A percentile compares a stretch with the other conserved stretches of the same genome.
These are phyloP conservation scores for Dujonia santamariae DNA, from an alignment of 1,139 yeast genomes.

Conservation along the genomic window DNA sequence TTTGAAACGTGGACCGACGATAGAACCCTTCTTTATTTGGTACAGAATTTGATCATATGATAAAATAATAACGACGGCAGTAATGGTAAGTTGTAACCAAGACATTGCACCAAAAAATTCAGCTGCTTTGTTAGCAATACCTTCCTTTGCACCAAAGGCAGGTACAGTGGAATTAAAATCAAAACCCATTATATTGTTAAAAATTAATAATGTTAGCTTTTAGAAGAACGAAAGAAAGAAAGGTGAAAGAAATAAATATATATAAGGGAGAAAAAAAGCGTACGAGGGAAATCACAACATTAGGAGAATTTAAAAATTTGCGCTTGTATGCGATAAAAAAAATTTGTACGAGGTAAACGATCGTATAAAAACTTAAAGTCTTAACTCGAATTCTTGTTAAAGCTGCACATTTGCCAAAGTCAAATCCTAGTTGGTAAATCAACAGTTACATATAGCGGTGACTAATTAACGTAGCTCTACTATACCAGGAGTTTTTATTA, in stretches of 20 bases:
- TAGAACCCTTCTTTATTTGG: slow-evolving; percentile 73
- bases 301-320: neutral
- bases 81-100: slow-evolving; percentile 53
- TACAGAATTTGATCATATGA: slow-evolving; percentile 81
- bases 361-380: neutral
- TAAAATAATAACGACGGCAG: slow-evolving; percentile 50
- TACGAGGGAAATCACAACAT: too few relatives aligned
- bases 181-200: slow-evolving; percentile 4
- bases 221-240: neutral
- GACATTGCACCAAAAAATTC: slow-evolving; percentile 11
- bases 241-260: neutral
- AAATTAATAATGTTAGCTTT: too few relatives aligned
- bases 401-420: too few relatives aligned
- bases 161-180: slow-evolving; percentile 10
- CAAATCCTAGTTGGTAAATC: too few relatives aligned
- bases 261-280: neutral
- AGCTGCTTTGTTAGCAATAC: slow-evolving; percentile 4
- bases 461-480: too few relatives aligned
- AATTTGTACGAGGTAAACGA: neutral
- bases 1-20: slow-evolving; percentile 86
- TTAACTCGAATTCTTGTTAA: too few relatives aligned
- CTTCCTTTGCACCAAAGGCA: slow-evolving; percentile 7
- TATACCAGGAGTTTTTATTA: too few relatives aligned
- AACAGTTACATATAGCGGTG: too few relatives aligned
- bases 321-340: neutral